Base-by-base conservation (phyloP, 2,329 filamentous ascomycete species). In the Botrytis deweyae region DNA sequence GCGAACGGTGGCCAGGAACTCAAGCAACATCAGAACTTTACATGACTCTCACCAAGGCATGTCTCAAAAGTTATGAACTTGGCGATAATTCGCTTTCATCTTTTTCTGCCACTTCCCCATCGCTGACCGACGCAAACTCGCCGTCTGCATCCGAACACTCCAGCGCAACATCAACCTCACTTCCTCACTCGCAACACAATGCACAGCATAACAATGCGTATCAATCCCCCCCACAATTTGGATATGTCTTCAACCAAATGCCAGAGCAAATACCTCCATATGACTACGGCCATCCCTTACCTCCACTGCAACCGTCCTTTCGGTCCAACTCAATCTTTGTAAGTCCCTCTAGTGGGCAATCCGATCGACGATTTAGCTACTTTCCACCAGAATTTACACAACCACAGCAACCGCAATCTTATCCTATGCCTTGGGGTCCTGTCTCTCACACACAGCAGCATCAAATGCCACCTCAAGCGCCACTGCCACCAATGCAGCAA, bases 1-100 rank as follows among this genome's bases (percentile, higher is more conserved):
- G 93, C 0, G 92, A 95, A 79, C 88, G 95, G 75, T 98, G 96
- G 96, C 96, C 96, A 0, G 96, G 95, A 18, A 94, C 95, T 2
- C 88, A 91, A 58, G 92, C 94, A 25, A 94, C 95, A 4, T 90
- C 93, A 16, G 90, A 96, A 78, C 88, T 98, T 20, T 98, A 98
- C 80, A 87, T 88, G n/a, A 94, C 93, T 76, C 89, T 99, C 68
- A 91, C 95, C 66, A 89, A 88, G 74, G 94, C 95, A 20, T 97
- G 95, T 79, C 85, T 98, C 79, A 94, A 93, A 81, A 94, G 94
- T 78, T 99, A 97, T 82, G 91, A 95, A 76, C 85, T 86, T 38
- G 84, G 87, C 58, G 85, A 82, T n/a, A 76, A 75, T 62, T 82
- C 80, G 73, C 82, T 88, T 74, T 82, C 87, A 74, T 82, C 88